A percentile compares a stretch with the other conserved stretches of the same genome.
Evolutionary conservation across 2,329 filamentous ascomycete species (phyloP).

Genomic region (Calonectria pseudoreteaudii): DNA sequence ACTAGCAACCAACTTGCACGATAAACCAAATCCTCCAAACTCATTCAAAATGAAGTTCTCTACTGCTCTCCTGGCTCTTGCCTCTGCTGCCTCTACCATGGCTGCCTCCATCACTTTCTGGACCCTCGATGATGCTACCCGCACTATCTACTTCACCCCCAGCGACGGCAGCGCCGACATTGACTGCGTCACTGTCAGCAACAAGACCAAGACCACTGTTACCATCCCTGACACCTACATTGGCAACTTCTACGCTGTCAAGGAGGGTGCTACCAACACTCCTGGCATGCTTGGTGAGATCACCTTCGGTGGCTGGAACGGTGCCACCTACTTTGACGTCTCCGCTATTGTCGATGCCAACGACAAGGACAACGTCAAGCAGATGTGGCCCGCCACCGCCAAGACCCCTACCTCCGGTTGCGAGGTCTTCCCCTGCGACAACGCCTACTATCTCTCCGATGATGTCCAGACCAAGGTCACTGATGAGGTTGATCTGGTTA

Average conservation of each 20-base stretch:
- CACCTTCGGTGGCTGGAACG: constrained; percentile 60
- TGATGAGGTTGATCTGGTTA: constrained; percentile 60
- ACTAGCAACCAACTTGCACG: constrained; percentile 8
- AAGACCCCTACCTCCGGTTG: constrained; percentile 62
- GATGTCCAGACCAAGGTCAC: constrained; percentile 69
- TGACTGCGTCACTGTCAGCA: constrained; percentile 54
- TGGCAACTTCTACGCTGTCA: constrained; percentile 64
- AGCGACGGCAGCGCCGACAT: constrained; percentile 52
- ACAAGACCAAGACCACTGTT: constrained; percentile 53
- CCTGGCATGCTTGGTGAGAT: constrained; percentile 67
- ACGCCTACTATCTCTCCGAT: constrained; percentile 64
- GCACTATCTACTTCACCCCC: constrained; percentile 64
- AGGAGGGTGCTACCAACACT: constrained; percentile 54
- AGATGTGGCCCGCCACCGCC: constrained; percentile 60
- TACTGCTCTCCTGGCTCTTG: constrained; percentile 56
- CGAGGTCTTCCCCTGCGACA: constrained; percentile 63
- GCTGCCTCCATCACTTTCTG: constrained; percentile 68
- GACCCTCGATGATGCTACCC: constrained; percentile 65
- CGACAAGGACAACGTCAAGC: constrained; percentile 65
- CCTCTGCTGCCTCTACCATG: constrained; percentile 55
- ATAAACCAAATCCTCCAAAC: constrained; percentile 20
- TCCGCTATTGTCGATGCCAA: constrained; percentile 66
- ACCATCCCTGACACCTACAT: constrained; percentile 58
- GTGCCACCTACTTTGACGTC: constrained; percentile 67
- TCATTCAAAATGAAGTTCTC: constrained; percentile 66